Conservation (phyloP, 805 yeast species). For the Cyberlindnera japonica region DNA sequence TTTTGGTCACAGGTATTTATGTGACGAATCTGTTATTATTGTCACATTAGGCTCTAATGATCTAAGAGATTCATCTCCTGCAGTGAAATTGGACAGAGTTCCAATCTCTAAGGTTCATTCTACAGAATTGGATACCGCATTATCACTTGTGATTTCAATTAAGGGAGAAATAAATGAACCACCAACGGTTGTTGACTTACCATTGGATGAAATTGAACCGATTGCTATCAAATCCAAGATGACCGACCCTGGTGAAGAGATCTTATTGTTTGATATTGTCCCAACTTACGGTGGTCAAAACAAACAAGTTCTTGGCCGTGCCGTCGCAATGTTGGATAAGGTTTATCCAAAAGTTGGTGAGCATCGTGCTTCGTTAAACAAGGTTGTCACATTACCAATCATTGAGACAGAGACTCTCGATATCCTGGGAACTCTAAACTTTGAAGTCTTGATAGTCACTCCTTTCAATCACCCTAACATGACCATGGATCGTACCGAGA, state of each 20-base stretch:
- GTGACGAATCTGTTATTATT: slow-evolving; percentile 64
- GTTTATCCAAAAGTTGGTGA: slow-evolving; percentile 66
- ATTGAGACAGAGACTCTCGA: slow-evolving; percentile 69
- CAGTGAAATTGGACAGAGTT: slow-evolving; percentile 68
- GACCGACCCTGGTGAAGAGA: slow-evolving; percentile 47
- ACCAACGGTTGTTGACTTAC: slow-evolving; percentile 68
- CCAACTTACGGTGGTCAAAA: slow-evolving; percentile 70
- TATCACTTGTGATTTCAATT: slow-evolving; percentile 62
- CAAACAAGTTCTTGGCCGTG: slow-evolving; percentile 67
- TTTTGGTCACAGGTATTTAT: slow-evolving; percentile 76
- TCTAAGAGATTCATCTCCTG: slow-evolving; percentile 51
- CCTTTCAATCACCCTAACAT: slow-evolving; percentile 71
- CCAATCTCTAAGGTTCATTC: slow-evolving; percentile 70
- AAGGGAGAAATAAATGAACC: slow-evolving; percentile 32
- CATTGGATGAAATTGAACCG: slow-evolving; percentile 76
- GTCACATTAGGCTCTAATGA: slow-evolving; percentile 88
- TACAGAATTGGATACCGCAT: slow-evolving; percentile 86
- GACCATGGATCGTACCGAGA: slow-evolving; percentile 61
- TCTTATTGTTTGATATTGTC: slow-evolving; percentile 77
- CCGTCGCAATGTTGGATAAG: slow-evolving; percentile 65
- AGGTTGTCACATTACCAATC: slow-evolving; percentile 67
- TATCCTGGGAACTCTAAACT: slow-evolving; percentile 70
- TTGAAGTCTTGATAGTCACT: slow-evolving; percentile 67
- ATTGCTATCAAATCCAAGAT: slow-evolving; percentile 62
- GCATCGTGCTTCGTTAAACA: slow-evolving; percentile 62